Conservation (phyloP, 1,284 basidiomycete species). For the Marasmius oreades region DNA sequence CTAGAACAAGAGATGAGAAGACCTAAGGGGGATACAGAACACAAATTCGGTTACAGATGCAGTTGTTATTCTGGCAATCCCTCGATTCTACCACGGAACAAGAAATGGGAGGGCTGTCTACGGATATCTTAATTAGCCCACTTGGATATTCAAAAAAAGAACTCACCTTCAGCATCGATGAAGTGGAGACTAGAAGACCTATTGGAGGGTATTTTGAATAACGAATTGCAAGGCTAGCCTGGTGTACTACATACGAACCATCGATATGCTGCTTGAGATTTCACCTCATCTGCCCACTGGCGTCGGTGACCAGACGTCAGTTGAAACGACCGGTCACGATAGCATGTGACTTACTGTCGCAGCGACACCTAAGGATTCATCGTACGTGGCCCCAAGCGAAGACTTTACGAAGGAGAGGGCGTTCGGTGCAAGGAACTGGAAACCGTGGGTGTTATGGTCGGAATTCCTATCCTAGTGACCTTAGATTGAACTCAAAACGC, state of each 20-base stretch:
- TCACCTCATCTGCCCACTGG: conserved; percentile 4
- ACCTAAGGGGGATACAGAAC: not conserved
- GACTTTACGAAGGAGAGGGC: conserved; percentile 41
- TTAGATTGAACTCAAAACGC: not conserved
- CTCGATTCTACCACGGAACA: conserved; percentile 44
- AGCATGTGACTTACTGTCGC: conserved; percentile 33
- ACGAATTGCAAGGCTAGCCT: not conserved
- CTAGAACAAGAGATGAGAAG: conserved; percentile 23
- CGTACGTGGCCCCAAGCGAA: conserved; percentile 39
- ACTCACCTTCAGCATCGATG: conserved; percentile 44
- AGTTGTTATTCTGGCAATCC: conserved; percentile 38
- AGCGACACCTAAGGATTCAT: conserved; percentile 40
- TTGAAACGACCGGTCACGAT: not conserved
- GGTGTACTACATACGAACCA: conserved; percentile 29
- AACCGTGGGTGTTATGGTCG: not conserved
- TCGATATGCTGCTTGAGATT: conserved; percentile 25
- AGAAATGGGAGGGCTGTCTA: conserved; percentile 45
- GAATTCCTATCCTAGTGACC: too few species aligned
- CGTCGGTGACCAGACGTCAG: not conserved
- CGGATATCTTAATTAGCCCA: conserved; percentile 1
- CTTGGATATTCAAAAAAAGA: too few species aligned
- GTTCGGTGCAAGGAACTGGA: conserved; percentile 42
- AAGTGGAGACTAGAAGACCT: conserved; percentile 42
- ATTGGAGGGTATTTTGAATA: not conserved
- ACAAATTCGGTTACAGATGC: conserved; percentile 36